Evolutionary conservation across 2,329 filamentous ascomycete genomes (phyloP), one percentile per base, ranked within the genome.

Genomic region (Boeremia exigua): DNA sequence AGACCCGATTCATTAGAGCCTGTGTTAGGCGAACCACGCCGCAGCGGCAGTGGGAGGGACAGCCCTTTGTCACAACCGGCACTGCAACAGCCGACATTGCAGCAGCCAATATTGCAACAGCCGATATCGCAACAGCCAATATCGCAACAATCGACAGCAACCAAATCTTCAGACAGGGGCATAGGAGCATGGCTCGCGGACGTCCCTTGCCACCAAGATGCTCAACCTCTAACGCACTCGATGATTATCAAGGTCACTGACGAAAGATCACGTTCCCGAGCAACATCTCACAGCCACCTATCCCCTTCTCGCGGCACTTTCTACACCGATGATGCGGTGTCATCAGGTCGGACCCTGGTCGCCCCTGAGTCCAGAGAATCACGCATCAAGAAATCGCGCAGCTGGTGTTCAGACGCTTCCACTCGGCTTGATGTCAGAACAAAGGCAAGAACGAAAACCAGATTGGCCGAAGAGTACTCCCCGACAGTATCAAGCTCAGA

Each of bases 181-280:
- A 71, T 72, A 15, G 67, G 68, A 2, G 68, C 63, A 11, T 72
- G 69, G 69, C 66, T 72, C 23, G 67, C 68, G 10, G 63, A 68
- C 37, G 64, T 72, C 10, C 63, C 67, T 7, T 62, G 54, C n/a
- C 66, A 60, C 37, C 59, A 62, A 44, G 60, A 67, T 17, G 59
- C 54, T 6, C 56, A 59, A 15, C 52, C 65, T 9, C 34, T 67
- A 1, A 62, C 59, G 5, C 63, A 64, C 39, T 65, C 63, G 2
- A 58, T 59, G 47, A 56, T 62, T 14, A 55, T 62, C n/a, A 56
- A 47, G 37, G 56, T 61, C 29, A 52, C 49, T 2, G 48, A 58
- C 7, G 49, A 56, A 15, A 50, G 44, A 6, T 45, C 54, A 15
- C 52, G 54, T n/a, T 58, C 59, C 10, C 65, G 56, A n/a, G 44